Evolutionary conservation across 108 stramenopile species (phyloP).

Genomic region (Skeletonema grethae): DNA sequence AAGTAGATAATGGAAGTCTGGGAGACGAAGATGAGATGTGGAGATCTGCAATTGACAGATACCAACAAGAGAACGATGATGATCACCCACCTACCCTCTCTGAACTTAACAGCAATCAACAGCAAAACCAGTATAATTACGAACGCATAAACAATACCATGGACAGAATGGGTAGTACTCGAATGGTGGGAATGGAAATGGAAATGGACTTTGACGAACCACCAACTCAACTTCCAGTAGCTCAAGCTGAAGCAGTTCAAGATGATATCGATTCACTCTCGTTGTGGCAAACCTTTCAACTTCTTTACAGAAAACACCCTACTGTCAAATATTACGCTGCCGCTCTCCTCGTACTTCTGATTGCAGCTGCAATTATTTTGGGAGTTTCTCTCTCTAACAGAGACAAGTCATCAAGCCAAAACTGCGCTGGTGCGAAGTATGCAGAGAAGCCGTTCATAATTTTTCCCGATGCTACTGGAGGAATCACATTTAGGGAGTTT

Average conservation of each 20-base stretch:
- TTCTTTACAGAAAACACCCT: slow-evolving; percentile 18
- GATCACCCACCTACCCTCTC: slow-evolving; percentile 13
- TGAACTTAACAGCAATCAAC: not conserved
- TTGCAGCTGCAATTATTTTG: slow-evolving; percentile 12
- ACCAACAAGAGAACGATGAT: slow-evolving; percentile 12
- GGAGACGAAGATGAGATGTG: slow-evolving; percentile 12
- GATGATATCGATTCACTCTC: slow-evolving; percentile 17
- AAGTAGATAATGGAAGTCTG: not conserved
- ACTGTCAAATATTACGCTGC: slow-evolving; percentile 18
- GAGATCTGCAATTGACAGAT: slow-evolving; percentile 1
- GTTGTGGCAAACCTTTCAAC: slow-evolving; percentile 31
- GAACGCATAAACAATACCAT: not conserved
- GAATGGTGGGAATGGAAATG: slow-evolving; percentile 1
- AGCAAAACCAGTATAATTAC: not conserved
- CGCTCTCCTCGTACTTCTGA: slow-evolving; percentile 16
- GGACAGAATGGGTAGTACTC: slow-evolving; percentile 6
- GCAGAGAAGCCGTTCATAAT: not conserved
- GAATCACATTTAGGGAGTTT: slow-evolving; percentile 16
- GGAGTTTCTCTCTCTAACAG: slow-evolving; percentile 14
- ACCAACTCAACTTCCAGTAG: not conserved
- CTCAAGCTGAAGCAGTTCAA: slow-evolving; percentile 1
- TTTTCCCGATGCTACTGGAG: slow-evolving; percentile 3
- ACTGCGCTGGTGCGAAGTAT: slow-evolving; percentile 11
- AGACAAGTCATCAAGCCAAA: slow-evolving; percentile 8
- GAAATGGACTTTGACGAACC: slow-evolving; percentile 6